Evolutionary conservation across 2,329 filamentous ascomycete genomes (phyloP).

Genomic region (Metarhizium anisopliae): DNA sequence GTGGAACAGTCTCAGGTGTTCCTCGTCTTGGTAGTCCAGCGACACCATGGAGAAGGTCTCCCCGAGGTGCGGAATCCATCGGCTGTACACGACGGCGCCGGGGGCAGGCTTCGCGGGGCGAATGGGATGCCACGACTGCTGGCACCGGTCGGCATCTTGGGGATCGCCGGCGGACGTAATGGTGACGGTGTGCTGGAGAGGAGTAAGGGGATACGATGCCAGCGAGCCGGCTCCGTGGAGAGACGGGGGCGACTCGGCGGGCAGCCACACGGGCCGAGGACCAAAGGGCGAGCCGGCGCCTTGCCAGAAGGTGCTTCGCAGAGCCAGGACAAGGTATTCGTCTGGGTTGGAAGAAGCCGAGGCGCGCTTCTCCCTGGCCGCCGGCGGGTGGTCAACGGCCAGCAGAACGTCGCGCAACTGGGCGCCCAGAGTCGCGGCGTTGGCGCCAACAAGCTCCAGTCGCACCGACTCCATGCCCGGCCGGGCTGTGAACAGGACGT

Average conservation of each 20-base stretch:
- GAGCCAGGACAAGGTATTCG: conserved; percentile 30
- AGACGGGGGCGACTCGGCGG: conserved; percentile 31
- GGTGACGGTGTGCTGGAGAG: conserved; percentile 36
- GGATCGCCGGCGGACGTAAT: conserved; percentile 29
- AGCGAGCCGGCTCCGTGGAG: conserved; percentile 25
- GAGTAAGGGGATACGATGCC: conserved; percentile 38
- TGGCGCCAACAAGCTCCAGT: conserved; percentile 32
- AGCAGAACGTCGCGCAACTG: conserved; percentile 39
- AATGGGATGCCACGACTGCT: conserved; percentile 59
- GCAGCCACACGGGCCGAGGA: conserved; percentile 52
- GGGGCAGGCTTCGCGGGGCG: conserved; percentile 63
- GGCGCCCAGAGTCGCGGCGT: conserved; percentile 22
- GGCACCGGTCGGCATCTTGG: conserved; percentile 28
- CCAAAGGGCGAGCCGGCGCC: conserved; percentile 61
- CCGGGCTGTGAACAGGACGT: conserved; percentile 42
- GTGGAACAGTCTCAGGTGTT: conserved; percentile 65
- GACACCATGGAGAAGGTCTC: conserved; percentile 73
- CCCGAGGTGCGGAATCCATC: conserved; percentile 66
- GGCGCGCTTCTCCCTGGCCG: conserved; percentile 21
- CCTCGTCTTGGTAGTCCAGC: conserved; percentile 54
- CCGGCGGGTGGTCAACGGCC: conserved; percentile 37
- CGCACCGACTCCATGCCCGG: conserved; percentile 40
- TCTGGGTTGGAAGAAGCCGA: conserved; percentile 12
- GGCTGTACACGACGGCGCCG: conserved; percentile 64
- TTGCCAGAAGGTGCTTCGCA: conserved; percentile 58